Base-by-base conservation (phyloP, 139 green algal species). In the Asterochloris sp. region DNA sequence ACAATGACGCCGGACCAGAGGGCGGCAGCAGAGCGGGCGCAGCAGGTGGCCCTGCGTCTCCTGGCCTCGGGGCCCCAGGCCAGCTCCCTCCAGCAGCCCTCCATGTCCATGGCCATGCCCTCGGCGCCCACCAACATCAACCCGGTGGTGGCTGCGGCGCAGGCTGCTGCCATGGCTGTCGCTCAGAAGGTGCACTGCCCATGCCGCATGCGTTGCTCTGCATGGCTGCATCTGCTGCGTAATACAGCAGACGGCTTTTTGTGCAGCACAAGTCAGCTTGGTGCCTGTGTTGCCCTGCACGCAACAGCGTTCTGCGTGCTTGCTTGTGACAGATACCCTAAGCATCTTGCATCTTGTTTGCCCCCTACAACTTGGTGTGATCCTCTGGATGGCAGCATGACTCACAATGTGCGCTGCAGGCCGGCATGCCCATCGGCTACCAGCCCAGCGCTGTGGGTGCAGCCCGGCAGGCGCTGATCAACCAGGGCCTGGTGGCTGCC, bases 401-500 rank as follows among this genome's bases (percentile, higher is more conserved):
- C 73, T 28, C 38, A 54, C 38, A 2, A 54, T 54, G 38, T 54
- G 38, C 38, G 4, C 38, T 54, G 38, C 38, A 54, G 38, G 38
- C 38, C 38, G 38, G 38, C 38, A 54, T 54, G 38, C 38, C 38
- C 38, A 54, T 54, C 38, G 38, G 38, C 38, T 54, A 54, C 38
- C 38, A 54, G 38, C 26, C 62, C 62, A 13, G 62, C 78, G 26
- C 60, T 38, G 84, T 93, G 8, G 79, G 93, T 11, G 78, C 86
- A 24, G 88, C 88, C 69, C 89, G 89, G 47, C 90, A 94, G 89
- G 79, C 76, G 24, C 85, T 83, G 2, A 89, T 89, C 13, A 78
- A 67, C 73, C 38, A 54, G 38, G 38, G 38, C 38, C 38, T 54
- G 38, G 38, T 81, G 87, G 75, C 74, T 93, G n/a, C 83, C 85